Base-by-base conservation (phyloP, 306 rosid species). In the Boehmeria nivea region DNA sequence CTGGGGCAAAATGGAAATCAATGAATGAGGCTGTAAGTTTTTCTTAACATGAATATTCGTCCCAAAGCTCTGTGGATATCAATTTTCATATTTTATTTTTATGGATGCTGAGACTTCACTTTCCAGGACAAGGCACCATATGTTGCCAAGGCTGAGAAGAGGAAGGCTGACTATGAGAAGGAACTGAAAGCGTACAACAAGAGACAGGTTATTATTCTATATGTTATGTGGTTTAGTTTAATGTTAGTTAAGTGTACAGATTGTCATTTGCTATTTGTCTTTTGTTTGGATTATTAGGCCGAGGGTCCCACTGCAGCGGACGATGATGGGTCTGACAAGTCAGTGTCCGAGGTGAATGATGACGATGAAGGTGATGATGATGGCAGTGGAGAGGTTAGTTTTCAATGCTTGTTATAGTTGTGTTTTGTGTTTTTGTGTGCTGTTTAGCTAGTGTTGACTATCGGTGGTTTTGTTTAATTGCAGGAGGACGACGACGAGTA, bases 401-500 rank as follows among this genome's bases (percentile, higher is more conserved):
- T 65, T 27, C 3, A 27, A 6, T n/a, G 0, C 12, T 8, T 40
- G 3, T 40, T n/a, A 11, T 5, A 4, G 17, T 0, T 14, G 0
- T 40, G 45, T n/a, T 40, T 1, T 12, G 0, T 33, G 4, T 1
- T 15, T 3, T 3, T 34, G 0, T 16, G 15, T 1, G 6, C 0
- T 7, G 0, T 2, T 42, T n/a, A 8, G 44, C 28, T 36, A 55
- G 43, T 39, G n/a, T 19, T 62, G 0, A 22, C 9, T 9, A 19
- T 10, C 12, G n/a, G n/a, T n/a, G n/a, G n/a, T 5, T 31, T 18
- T 0, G 4, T 24, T 28, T 16, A 0, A 10, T 19, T 80, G 79
- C 72, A 87, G 95, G 96, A 88, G 55, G 94, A 84, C 0, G 96
- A 88, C 34, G 94, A 84, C 3, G 94, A 84, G 78, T 88, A 78